Conservation (phyloP, 2,329 filamentous ascomycete species). For the Endoconidiophora laricicola region DNA sequence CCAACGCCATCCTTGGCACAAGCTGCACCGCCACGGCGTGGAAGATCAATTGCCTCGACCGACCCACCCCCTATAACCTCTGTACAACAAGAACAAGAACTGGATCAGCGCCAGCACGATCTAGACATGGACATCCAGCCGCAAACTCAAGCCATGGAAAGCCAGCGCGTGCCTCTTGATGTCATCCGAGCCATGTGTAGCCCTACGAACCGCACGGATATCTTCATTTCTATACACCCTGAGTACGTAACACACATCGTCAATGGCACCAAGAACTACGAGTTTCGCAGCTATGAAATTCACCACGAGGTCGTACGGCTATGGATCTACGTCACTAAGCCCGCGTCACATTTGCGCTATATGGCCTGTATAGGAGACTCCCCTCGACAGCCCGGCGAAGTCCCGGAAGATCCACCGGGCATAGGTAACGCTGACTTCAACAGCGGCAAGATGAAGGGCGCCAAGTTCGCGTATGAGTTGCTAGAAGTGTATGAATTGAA, state of each 20-base stretch:
- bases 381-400: conserved; percentile 30
- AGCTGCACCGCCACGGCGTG: not conserved
- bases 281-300: conserved; percentile 39
- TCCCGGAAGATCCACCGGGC: conserved; percentile 25
- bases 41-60: not conserved
- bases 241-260: conserved; percentile 32
- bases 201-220: conserved; percentile 33
- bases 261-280: conserved; percentile 33
- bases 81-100: too few species aligned
- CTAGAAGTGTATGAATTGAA: conserved; percentile 45
- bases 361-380: conserved; percentile 36
- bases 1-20: conserved; percentile 3
- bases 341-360: conserved; percentile 34
- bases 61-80: conserved; percentile 9
- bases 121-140: not conserved
- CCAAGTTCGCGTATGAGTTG: conserved; percentile 35
- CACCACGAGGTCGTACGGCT: conserved; percentile 38
- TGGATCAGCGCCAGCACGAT: not conserved
- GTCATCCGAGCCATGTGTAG: conserved; percentile 31
- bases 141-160: conserved; percentile 18
- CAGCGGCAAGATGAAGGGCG: conserved; percentile 15
- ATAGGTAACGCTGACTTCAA: conserved; percentile 38
- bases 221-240: conserved; percentile 34
- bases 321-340: conserved; percentile 41
- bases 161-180: conserved; percentile 35